Evolutionary conservation across 2,329 filamentous ascomycete species (phyloP).

Genomic region (Aschersonia sp.): DNA sequence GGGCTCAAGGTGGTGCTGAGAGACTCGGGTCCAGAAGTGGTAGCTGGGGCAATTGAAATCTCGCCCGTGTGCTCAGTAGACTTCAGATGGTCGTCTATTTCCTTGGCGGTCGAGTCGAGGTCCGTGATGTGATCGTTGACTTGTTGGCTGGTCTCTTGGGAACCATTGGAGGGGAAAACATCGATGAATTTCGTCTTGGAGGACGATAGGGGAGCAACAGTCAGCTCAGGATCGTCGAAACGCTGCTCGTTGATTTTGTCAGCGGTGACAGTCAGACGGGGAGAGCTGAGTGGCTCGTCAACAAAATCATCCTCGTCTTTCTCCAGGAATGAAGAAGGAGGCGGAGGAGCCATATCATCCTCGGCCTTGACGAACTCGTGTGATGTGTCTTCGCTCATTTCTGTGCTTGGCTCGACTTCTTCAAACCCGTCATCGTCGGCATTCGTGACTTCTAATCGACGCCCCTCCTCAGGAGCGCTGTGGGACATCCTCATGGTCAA

Average conservation of each 20-base stretch:
- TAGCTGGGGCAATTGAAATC: background rate
- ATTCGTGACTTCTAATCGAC: constrained; percentile 66
- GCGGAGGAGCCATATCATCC: constrained; percentile 28
- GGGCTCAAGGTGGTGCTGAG: constrained; percentile 4
- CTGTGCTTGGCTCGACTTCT: constrained; percentile 58
- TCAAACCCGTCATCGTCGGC: constrained; percentile 85
- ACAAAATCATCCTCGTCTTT: constrained; percentile 62
- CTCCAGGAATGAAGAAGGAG: constrained; percentile 15
- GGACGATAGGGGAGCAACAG: constrained; percentile 44
- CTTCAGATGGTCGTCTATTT: constrained; percentile 1
- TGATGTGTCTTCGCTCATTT: constrained; percentile 58
- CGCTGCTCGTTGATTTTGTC: constrained; percentile 36
- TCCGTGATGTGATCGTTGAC: background rate
- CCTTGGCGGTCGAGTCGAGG: background rate
- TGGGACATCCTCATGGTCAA: constrained; percentile 43
- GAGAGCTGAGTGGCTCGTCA: constrained; percentile 61
- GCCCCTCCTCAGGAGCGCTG: constrained; percentile 38
- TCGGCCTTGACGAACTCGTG: constrained; percentile 51
- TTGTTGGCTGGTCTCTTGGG: background rate
- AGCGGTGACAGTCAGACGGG: constrained; percentile 45
- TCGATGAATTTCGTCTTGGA: constrained; percentile 17
- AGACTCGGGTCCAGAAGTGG: constrained; percentile 7
- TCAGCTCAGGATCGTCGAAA: constrained; percentile 40
- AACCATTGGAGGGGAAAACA: background rate
- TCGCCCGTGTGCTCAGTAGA: background rate